These are phyloP conservation scores for Alternaria triticimaculans DNA, from an alignment of 2,329 filamentous ascomycete species.

Conservation along the genomic window DNA sequence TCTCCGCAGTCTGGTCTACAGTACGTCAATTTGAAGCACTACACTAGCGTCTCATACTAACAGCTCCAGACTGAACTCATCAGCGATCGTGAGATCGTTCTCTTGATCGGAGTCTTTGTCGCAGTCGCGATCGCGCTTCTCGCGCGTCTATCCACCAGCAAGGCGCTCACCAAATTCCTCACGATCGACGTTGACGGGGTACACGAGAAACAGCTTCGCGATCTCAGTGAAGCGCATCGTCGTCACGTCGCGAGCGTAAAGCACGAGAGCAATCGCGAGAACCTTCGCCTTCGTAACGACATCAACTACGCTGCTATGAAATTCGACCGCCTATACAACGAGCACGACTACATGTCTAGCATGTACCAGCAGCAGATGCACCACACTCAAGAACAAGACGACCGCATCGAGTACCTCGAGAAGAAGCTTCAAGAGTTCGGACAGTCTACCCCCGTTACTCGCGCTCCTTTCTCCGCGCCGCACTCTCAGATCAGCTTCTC, in stretches of 20 bases:
- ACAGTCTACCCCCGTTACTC: not conserved
- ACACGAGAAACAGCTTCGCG: constrained; percentile 7
- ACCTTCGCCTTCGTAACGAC: constrained; percentile 6
- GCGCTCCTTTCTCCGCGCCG: constrained; percentile 21
- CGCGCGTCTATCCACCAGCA: not conserved
- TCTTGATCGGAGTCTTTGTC: constrained; percentile 12
- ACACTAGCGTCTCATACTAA: not conserved
- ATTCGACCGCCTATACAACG: constrained; percentile 16
- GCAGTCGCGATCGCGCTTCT: not conserved
- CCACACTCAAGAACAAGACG: constrained; percentile 29
- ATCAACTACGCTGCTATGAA: constrained; percentile 5
- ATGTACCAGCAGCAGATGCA: constrained; percentile 24
- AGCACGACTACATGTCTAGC: constrained; percentile 20
- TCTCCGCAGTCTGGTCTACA: constrained; percentile 3
- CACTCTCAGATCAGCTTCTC: constrained; percentile 18
- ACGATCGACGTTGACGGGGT: constrained; percentile 1
- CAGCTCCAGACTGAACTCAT: constrained; percentile 8
- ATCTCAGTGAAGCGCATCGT: constrained; percentile 16
- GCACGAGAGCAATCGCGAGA: constrained; percentile 2
- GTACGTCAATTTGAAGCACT: not conserved
- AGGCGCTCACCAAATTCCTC: constrained; percentile 7
- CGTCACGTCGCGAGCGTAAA: constrained; percentile 11
- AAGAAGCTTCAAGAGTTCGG: constrained; percentile 32
- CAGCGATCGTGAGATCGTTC: constrained; percentile 14
- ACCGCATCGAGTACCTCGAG: constrained; percentile 41